Evolutionary conservation across 768 basidiomycete species (phyloP), one percentile per base, ranked within the genome.

Genomic region (Asterophora parasitica): DNA sequence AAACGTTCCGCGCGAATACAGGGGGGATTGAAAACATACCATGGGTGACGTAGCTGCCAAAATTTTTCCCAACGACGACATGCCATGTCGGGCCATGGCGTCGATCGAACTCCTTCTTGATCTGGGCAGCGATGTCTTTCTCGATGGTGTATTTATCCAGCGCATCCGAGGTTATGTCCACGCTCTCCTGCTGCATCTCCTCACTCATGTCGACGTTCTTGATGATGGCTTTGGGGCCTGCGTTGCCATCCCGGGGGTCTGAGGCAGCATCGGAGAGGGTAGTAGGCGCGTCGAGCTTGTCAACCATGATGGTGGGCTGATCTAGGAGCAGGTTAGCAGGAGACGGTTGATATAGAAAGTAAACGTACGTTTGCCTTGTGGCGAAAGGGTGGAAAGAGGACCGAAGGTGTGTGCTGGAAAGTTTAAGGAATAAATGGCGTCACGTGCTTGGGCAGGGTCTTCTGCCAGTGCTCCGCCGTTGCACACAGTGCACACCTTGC

Each of bases 51-150:
- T 94, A 97, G 71, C 89, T 92, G 42, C 94, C 94, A 81, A 95
- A 97, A 74, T 97, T 96, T 77, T 95, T 97, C 51, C 95, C 95
- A 42, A 95, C 95, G 56, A 98, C 93, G 66, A 93, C 92, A 66
- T 98, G 95, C 95, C 95, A 98, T 58, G 94, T 96, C 48, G 90
- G 83, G 19, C 92, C 91, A 58, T 92, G 85, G 68, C 86, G 75
- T 70, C 83, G 77, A 77, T 98, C 95, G 65, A 94, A 92, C 73
- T 96, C 92, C 70, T 93, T 93, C 81, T 98, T 98, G 81, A 97
- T 89, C 68, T 89, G 85, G 34, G 94, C 92, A 12, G 95, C 95
- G 63, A 97, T 92, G 67, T 98, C 95, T 71, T 96, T 97, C 76
- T 98, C 95, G 73, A 96, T 87, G 68, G 79, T 85, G 73, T 83